Evolutionary conservation across 345 rosid species (phyloP).

Genomic region (Triadica sebifera): DNA sequence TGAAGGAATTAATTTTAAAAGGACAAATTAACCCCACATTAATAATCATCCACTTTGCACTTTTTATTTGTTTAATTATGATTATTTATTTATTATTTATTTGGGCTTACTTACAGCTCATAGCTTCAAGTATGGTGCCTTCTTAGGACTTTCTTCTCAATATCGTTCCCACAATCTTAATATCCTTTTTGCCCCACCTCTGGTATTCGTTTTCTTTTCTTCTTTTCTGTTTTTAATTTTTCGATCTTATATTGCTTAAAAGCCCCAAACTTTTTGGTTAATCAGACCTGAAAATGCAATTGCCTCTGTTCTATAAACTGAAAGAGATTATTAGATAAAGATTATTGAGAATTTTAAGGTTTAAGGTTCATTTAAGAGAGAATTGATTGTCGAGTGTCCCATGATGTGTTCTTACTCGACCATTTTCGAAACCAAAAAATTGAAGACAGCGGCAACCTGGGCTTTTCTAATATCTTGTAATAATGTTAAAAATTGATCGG

Average conservation of each 20-base stretch:
- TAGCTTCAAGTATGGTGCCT: neutral
- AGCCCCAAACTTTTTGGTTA: neutral
- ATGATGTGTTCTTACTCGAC: neutral
- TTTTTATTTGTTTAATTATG: slow-evolving; percentile 2
- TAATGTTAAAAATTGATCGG: no score
- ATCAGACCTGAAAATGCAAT: neutral
- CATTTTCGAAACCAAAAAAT: neutral
- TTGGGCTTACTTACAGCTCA: slow-evolving; percentile 29
- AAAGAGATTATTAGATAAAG: neutral
- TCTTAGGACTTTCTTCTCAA: slow-evolving; percentile 1
- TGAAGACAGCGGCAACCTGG: neutral
- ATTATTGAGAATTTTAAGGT: neutral
- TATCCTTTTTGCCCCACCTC: slow-evolving; percentile 16
- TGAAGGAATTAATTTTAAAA: neutral
- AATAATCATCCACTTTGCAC: neutral
- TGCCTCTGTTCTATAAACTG: neutral
- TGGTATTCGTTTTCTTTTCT: neutral
- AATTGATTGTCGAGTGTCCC: neutral
- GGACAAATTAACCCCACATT: neutral
- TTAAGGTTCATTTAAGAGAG: neutral
- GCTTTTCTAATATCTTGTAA: neutral
- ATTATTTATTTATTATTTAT: no score
- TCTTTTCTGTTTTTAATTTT: neutral
- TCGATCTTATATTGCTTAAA: neutral
- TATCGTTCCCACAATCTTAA: no score